These are phyloP conservation scores for Axilococcus clingmanii DNA, from an alignment of 139 green algal genomes.

Conservation along the genomic window DNA sequence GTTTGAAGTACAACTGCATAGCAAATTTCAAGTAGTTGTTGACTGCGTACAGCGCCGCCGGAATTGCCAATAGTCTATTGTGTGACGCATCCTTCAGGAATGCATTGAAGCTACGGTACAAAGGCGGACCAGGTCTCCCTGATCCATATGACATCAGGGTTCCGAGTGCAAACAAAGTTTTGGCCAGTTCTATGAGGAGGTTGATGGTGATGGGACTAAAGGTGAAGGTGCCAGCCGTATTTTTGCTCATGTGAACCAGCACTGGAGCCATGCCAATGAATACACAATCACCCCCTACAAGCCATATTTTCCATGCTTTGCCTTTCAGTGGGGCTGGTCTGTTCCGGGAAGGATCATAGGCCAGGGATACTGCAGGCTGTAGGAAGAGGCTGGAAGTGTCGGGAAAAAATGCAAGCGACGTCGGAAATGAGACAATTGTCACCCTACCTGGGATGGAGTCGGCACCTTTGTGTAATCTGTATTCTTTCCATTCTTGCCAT, in stretches of 20 bases:
- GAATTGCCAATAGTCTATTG: constrained; percentile 79
- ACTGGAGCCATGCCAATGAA: constrained; percentile 85
- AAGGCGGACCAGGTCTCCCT: constrained; percentile 48
- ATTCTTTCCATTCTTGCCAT: no score
- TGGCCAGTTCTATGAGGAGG: constrained; percentile 80
- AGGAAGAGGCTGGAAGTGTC: no score
- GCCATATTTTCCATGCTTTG: constrained; percentile 54
- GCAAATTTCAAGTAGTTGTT: constrained; percentile 97
- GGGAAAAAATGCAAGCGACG: no score
- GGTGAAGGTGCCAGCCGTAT: constrained; percentile 65
- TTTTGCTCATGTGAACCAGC: constrained; percentile 91
- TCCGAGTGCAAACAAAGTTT: constrained; percentile 75
- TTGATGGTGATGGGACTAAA: constrained; percentile 90
- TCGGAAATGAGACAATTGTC: no score
- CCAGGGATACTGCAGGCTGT: no score
- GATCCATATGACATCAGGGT: constrained; percentile 69
- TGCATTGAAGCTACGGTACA: constrained; percentile 45
- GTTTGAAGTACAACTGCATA: constrained; percentile 93
- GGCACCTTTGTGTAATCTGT: no score
- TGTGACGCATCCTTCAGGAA: constrained; percentile 60
- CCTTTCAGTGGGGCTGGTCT: no score
- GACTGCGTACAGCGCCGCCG: constrained; percentile 80
- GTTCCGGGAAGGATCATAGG: no score
- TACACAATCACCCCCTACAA: constrained; percentile 72
- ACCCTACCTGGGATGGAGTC: no score